Conservation (phyloP, 139 green algal genomes). For the Mesostigma viride region DNA sequence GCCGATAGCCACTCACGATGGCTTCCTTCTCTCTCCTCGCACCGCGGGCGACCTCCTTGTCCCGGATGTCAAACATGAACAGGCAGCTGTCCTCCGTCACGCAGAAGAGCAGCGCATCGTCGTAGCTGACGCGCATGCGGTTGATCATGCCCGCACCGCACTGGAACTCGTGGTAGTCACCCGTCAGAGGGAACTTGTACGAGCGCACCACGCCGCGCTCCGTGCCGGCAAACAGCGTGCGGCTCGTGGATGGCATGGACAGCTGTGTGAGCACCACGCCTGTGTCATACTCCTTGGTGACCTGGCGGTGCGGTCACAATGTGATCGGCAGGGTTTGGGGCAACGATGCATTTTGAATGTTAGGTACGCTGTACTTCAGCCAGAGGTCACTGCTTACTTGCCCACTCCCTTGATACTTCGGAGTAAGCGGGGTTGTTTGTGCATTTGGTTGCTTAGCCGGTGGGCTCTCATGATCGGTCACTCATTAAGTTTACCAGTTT, state of each 20-base stretch:
- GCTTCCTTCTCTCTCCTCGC: conserved; percentile 11
- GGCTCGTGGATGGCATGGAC: conserved; percentile 27
- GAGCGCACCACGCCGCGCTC: conserved; percentile 54
- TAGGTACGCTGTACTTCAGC: too few species aligned
- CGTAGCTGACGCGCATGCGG: conserved; percentile 47
- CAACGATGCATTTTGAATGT: too few species aligned
- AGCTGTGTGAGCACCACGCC: conserved; percentile 33
- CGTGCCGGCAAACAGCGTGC: conserved; percentile 64
- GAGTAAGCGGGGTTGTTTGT: too few species aligned
- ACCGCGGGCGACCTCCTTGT: conserved; percentile 35
- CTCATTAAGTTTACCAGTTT: too few species aligned
- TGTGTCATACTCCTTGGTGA: conserved; percentile 61
- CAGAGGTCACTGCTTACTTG: too few species aligned
- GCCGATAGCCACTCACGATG: conserved; percentile 11
- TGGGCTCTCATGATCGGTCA: too few species aligned
- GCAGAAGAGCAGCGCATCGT: conserved; percentile 60
- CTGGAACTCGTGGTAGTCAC: conserved; percentile 42
- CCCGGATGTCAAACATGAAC: conserved; percentile 59
- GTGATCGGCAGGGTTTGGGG: too few species aligned
- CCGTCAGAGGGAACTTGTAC: conserved; percentile 70
- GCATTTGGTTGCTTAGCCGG: too few species aligned
- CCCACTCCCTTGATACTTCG: too few species aligned
- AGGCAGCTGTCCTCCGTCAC: conserved; percentile 60
- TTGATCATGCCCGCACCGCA: conserved; percentile 48
- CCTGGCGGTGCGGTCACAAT: too few species aligned